These are phyloP conservation scores for Hydnomerulius pinastri DNA, from an alignment of 768 basidiomycete species.

Conservation along the genomic window DNA sequence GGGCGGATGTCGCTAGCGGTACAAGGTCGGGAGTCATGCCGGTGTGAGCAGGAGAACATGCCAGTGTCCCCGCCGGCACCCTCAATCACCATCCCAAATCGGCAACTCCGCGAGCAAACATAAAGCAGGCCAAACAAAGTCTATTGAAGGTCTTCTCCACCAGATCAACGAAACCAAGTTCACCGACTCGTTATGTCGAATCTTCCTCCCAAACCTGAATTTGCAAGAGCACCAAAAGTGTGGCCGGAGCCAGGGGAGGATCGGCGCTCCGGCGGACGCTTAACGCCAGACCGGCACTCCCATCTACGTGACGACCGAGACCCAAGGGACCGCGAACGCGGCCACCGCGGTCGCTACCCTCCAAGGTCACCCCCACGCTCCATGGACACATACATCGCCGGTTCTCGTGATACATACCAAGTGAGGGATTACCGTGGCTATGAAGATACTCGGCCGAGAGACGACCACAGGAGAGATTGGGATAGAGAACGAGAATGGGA, in stretches of 20 bases:
- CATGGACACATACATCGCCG: constrained; percentile 14
- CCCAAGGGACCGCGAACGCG: constrained; percentile 22
- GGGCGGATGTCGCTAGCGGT: constrained; percentile 80
- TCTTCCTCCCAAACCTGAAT: constrained; percentile 34
- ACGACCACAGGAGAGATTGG: constrained; percentile 28
- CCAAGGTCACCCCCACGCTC: constrained; percentile 15
- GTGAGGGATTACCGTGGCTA: constrained; percentile 20
- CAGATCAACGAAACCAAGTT: neutral
- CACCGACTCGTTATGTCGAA: constrained; percentile 20
- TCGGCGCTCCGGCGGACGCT: constrained; percentile 17
- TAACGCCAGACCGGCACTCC: constrained; percentile 27
- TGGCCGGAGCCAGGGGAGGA: constrained; percentile 27
- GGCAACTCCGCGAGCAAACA: constrained; percentile 1
- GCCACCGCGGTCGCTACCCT: constrained; percentile 15
- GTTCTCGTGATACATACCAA: constrained; percentile 20
- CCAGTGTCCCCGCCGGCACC: neutral
- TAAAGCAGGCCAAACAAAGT: constrained; percentile 26
- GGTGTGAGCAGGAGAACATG: neutral
- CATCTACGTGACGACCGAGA: constrained; percentile 27
- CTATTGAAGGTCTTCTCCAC: neutral
- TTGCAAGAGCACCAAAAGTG: constrained; percentile 19
- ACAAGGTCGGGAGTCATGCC: constrained; percentile 58
- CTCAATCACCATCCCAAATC: neutral
- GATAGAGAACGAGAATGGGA: constrained; percentile 13
- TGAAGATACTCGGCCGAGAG: constrained; percentile 21